phyloP scores from a whole-genome alignment of 2,329 filamentous ascomycete species.

The Cordyceps farinosa region DNA sequence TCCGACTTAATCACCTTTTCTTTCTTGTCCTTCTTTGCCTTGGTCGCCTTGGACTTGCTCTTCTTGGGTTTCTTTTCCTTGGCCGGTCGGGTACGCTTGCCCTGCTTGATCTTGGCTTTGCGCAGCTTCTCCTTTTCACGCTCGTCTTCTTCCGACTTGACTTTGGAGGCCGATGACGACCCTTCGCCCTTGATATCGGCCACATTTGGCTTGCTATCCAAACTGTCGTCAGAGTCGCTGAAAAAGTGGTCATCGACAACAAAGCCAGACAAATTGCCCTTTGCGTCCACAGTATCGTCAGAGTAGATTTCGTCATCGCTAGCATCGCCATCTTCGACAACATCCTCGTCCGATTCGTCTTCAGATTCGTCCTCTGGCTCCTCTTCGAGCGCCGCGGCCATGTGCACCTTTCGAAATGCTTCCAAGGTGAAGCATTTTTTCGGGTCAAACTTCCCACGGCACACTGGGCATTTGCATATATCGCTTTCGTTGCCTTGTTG shows the following conservation, averaged over 20 bases:
- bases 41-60: slow-evolving; percentile 22
- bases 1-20: slow-evolving; percentile 42
- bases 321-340: slow-evolving; percentile 20
- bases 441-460: slow-evolving; percentile 63
- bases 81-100: neutral
- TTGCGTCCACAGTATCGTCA: slow-evolving; percentile 29
- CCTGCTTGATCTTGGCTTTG: slow-evolving; percentile 13
- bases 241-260: slow-evolving; percentile 31
- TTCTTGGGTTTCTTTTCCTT: slow-evolving; percentile 21
- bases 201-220: slow-evolving; percentile 29
- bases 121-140: slow-evolving; percentile 24
- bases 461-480: slow-evolving; percentile 69
- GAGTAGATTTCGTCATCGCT: slow-evolving; percentile 29
- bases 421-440: slow-evolving; percentile 69
- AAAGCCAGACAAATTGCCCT: slow-evolving; percentile 36
- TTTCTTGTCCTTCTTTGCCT: slow-evolving; percentile 29
- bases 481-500: slow-evolving; percentile 57
- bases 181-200: slow-evolving; percentile 19
- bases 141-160: slow-evolving; percentile 28
- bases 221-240: slow-evolving; percentile 32
- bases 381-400: slow-evolving; percentile 47
- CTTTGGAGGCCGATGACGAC: neutral
- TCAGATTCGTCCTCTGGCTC: slow-evolving; percentile 35
- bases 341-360: slow-evolving; percentile 26
- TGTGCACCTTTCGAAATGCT: slow-evolving; percentile 70